Evolutionary conservation across 2,329 filamentous ascomycete genomes (phyloP), one percentile per base, ranked within the genome.

Genomic region (Aspergillus sp.): DNA sequence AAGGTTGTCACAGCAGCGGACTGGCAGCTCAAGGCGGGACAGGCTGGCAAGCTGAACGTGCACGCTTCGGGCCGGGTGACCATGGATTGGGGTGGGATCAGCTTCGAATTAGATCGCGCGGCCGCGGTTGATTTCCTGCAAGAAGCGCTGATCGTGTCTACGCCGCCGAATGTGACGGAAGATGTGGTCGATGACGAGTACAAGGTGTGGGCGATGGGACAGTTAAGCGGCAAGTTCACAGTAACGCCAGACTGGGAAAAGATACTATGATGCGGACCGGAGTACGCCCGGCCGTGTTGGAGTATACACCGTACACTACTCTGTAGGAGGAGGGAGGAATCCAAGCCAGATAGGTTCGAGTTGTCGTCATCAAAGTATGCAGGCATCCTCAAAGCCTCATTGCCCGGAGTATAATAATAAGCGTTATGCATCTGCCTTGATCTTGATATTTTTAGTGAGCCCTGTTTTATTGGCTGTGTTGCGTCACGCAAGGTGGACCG

Each of bases 191-290:
- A 71, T 19, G 70, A 70, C 17, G 70, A 77, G 17, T 72, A 77
- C 44, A 75, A 77, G 56, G 79, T 81, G 39, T 81, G 81, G 71
- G 81, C 81, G 3, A 82, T 88, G 76, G 86, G 85, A 8, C 81
- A 85, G 65, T 77, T 88, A n/a, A 84, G 82, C 70, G 84, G 83
- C 54, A 87, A 87, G 71, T 87, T 87, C 67, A 83, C 87, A 2
- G 81, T 87, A 35, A 82, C 79, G 51, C 86, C 86, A 14, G 80
- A 88, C 67, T 87, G 84, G 82, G 76, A 77, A 47, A 76, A 80
- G 64, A 79, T 87, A 53, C 62, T 77, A 51, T 75, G 58, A 69
- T 35, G 35, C 25, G 6, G 31, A 17, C 17, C 39, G 25, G 19
- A 43, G 35, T 51, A 41, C 17, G 27, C 27, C 27, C 27, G 27